Base-by-base conservation (phyloP, 495 filamentous ascomycete genomes). In the Tuber borchii region DNA sequence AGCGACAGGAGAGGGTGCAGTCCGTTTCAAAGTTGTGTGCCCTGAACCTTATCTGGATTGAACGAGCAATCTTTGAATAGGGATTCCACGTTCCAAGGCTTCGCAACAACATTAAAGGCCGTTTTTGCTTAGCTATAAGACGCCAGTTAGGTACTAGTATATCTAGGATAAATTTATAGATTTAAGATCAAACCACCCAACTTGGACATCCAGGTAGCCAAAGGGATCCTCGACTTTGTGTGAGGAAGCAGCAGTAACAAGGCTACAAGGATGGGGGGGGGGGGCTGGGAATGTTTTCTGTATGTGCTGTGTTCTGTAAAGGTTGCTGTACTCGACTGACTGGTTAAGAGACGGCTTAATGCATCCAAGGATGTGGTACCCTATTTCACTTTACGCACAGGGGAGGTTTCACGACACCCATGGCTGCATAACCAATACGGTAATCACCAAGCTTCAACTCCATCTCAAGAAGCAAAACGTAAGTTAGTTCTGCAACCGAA, bases 351-450 rank as follows among this genome's bases (percentile, higher is more conserved):
- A 79, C 78, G 78, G 78, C 76, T 70, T 74, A 73, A 70, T 73
- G 76, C 78, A 79, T 73, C 71, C 46, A 74, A 70, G 70, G 78
- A 73, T 79, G 78, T 73, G 78, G 78, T 79, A 72, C 61, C 78
- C 74, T 72, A 78, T 79, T 79, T 79, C 70, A 79, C 78, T 61
- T 61, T 61, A 26, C n/a, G 56, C 56, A 61, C 26, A 61, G 26
- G 56, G 51, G 45, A 43, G 22, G 56, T 61, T 61, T 61, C 56
- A 61, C 56, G 20, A 31, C 56, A 61, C 56, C 56, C 12, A 31
- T 61, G 26, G 26, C 56, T 61, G 56, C 56, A 61, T 61, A 31
- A 31, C 56, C 56, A 61, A 61, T 61, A 61, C 56, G 26, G 56
- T 31, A 61, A 61, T 61, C 56, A 61, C n/a, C 56, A 61, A 61